Evolutionary conservation across 768 basidiomycete species (phyloP).

Genomic region (Suillus subluteus): DNA sequence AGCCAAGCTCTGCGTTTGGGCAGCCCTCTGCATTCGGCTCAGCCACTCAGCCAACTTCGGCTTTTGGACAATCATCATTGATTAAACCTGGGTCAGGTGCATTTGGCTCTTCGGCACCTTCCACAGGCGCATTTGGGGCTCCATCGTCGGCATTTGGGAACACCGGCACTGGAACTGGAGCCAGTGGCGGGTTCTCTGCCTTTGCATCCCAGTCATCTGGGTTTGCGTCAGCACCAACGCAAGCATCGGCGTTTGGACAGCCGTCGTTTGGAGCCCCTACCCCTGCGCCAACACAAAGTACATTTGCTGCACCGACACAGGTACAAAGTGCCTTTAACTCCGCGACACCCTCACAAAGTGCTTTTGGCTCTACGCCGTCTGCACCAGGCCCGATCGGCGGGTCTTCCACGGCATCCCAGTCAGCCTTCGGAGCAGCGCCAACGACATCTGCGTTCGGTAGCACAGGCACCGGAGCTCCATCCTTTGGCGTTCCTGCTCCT

Average conservation of each 20-base stretch:
- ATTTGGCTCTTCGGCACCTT: constrained; percentile 46
- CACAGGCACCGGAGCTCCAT: constrained; percentile 22
- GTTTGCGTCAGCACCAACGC: constrained; percentile 34
- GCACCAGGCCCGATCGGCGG: constrained; percentile 7
- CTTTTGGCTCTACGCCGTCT: not conserved
- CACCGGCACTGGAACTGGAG: constrained; percentile 15
- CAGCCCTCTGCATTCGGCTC: constrained; percentile 42
- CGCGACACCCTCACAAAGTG: constrained; percentile 1
- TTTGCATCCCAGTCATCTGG: constrained; percentile 52
- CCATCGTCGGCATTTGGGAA: constrained; percentile 14
- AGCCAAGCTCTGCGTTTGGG: constrained; percentile 30
- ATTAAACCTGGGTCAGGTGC: constrained; percentile 57
- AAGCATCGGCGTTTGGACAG: constrained; percentile 19
- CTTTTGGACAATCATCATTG: constrained; percentile 41
- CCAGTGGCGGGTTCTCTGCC: constrained; percentile 51
- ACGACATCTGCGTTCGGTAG: constrained; percentile 21
- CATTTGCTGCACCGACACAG: constrained; percentile 20
- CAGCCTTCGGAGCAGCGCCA: constrained; percentile 32
- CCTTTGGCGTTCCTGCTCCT: constrained; percentile 27
- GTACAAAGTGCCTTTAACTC: constrained; percentile 26
- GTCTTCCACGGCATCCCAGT: constrained; percentile 8
- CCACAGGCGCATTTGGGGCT: constrained; percentile 37
- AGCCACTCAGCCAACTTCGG: constrained; percentile 23
- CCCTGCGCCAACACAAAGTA: constrained; percentile 20
- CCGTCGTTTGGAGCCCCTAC: constrained; percentile 24